Percentiles rank a stretch among this genome's conserved stretches.
phyloP scores from a whole-genome alignment of 169 alveolate species.

The Babesia bigemina region DNA sequence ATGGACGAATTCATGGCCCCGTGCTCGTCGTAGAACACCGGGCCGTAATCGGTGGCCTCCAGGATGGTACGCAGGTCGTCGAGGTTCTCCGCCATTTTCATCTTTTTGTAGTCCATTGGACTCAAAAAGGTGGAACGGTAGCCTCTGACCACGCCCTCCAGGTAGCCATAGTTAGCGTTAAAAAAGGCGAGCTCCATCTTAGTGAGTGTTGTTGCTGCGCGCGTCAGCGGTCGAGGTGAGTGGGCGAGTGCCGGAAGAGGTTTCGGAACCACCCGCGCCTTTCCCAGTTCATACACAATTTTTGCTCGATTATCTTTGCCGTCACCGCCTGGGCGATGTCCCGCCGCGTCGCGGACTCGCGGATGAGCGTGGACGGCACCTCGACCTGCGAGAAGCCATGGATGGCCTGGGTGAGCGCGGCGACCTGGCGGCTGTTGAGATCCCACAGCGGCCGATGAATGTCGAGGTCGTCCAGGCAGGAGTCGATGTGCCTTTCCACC shows the following conservation, averaged over 20 bases:
- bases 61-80: conserved; percentile 91
- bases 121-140: conserved; percentile 93
- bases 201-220: conserved; percentile 22
- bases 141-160: conserved; percentile 96
- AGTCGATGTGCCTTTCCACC: conserved; percentile 41
- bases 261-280: conserved; percentile 55
- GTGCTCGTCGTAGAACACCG: conserved; percentile 93
- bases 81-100: conserved; percentile 86
- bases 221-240: conserved; percentile 26
- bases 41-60: conserved; percentile 97
- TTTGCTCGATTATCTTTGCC: conserved; percentile 24
- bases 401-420: conserved; percentile 26
- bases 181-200: conserved; percentile 92
- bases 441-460: conserved; percentile 68
- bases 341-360: conserved; percentile 50
- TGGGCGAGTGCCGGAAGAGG: conserved; percentile 71
- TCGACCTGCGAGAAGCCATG: conserved; percentile 52
- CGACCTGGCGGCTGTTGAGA: conserved; percentile 48
- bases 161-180: conserved; percentile 94
- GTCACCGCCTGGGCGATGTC: conserved; percentile 53
- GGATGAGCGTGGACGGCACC: conserved; percentile 35
- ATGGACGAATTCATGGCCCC: conserved; percentile 89
- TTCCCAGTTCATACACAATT: conserved; percentile 36
- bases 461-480: conserved; percentile 47
- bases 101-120: conserved; percentile 90